These are phyloP conservation scores for Lachnellula hyalina DNA, from an alignment of 2,329 filamentous ascomycete species.

Conservation along the genomic window DNA sequence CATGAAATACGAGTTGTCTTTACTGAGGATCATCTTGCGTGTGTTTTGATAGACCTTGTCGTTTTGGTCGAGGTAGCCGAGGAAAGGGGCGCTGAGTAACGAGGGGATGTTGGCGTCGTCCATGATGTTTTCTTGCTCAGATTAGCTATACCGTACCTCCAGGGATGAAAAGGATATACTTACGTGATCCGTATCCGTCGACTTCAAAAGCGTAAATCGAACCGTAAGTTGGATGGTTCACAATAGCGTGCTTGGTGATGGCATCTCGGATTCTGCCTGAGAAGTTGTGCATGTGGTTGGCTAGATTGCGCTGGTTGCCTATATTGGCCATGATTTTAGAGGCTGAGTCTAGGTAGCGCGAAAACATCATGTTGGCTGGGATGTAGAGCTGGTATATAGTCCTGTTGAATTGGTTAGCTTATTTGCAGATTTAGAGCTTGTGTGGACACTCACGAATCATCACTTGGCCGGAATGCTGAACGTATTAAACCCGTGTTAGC, in stretches of 20 bases:
- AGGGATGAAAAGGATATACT: slow-evolving; percentile 28
- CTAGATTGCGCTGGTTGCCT: slow-evolving; percentile 45
- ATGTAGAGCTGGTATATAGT: slow-evolving; percentile 80
- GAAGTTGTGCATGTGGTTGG: slow-evolving; percentile 50
- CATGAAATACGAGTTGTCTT: slow-evolving; percentile 73
- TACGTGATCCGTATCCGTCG: slow-evolving; percentile 59
- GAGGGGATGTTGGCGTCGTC: slow-evolving; percentile 69
- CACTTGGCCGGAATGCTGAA: slow-evolving; percentile 84
- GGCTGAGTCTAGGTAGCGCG: slow-evolving; percentile 52
- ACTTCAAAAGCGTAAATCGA: slow-evolving; percentile 74
- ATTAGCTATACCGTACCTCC: slow-evolving; percentile 20
- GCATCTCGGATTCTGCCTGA: slow-evolving; percentile 60
- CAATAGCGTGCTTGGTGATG: slow-evolving; percentile 66
- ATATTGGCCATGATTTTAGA: slow-evolving; percentile 48
- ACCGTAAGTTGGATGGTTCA: slow-evolving; percentile 55
- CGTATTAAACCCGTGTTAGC: slow-evolving; percentile 72
- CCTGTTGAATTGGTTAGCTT: slow-evolving; percentile 6
- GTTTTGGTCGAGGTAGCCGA: slow-evolving; percentile 52
- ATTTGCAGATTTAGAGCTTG: not conserved
- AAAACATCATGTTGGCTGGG: slow-evolving; percentile 83
- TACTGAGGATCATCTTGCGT: slow-evolving; percentile 68
- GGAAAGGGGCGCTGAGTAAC: slow-evolving; percentile 58
- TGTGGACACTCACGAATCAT: slow-evolving; percentile 58
- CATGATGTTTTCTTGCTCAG: slow-evolving; percentile 49
- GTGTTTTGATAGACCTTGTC: slow-evolving; percentile 73